Evolutionary conservation across 306 rosid genomes (phyloP).

Genomic region (Castanospermum australe): DNA sequence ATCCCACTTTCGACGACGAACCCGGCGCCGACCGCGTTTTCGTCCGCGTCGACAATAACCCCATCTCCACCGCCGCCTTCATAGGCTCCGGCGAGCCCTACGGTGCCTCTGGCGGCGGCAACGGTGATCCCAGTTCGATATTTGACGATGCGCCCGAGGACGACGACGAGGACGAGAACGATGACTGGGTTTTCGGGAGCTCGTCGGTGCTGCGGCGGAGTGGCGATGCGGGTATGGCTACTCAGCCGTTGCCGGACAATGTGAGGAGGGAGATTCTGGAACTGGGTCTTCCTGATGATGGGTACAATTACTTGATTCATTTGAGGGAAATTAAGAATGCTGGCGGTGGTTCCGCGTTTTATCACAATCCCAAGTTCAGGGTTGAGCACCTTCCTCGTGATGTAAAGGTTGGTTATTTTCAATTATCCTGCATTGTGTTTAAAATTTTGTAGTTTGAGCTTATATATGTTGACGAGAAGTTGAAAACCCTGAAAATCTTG

Average conservation of each 20-base stretch:
- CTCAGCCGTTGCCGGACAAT: conserved; percentile 47
- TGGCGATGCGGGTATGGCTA: neutral
- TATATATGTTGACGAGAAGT: neutral
- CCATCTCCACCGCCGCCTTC: conserved; percentile 30
- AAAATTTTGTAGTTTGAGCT: neutral
- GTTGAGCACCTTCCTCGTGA: conserved; percentile 64
- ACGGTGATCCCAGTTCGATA: conserved; percentile 30
- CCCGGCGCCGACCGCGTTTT: conserved; percentile 76
- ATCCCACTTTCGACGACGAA: conserved; percentile 53
- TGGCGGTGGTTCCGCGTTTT: conserved; percentile 79
- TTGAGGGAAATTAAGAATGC: conserved; percentile 73
- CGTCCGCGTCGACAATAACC: conserved; percentile 70
- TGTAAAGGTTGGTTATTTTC: conserved; percentile 55
- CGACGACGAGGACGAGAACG: conserved; percentile 20
- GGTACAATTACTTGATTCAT: conserved; percentile 81
- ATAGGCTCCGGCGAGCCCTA: conserved; percentile 22
- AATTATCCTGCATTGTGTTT: neutral
- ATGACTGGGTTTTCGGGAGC: conserved; percentile 1
- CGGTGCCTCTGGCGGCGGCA: conserved; percentile 20
- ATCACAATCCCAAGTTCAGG: conserved; percentile 69
- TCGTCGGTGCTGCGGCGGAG: neutral
- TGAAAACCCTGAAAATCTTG: neutral
- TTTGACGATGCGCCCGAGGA: conserved; percentile 69
- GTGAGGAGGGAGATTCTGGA: conserved; percentile 75
- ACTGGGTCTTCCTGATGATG: conserved; percentile 89